These are phyloP conservation scores for Leishmania turanica DNA, from an alignment of 208 protist genomes.

Conservation along the genomic window DNA sequence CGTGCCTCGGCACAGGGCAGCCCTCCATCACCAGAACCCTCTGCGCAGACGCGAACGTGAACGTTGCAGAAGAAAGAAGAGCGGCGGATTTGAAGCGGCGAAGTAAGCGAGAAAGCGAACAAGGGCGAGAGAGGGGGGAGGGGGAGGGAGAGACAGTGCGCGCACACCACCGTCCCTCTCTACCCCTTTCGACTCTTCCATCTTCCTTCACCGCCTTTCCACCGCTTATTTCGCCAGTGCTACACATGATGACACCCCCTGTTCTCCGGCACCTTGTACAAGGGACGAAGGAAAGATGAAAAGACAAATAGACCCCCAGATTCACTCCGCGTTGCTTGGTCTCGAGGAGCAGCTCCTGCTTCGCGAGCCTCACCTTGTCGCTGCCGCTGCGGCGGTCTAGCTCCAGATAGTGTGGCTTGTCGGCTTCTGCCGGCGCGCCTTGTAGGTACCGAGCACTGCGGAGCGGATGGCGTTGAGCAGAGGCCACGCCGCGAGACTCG, in stretches of 20 bases:
- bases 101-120: neutral
- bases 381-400: constrained; percentile 33
- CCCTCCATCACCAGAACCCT: neutral
- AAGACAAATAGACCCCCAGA: constrained; percentile 57
- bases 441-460: constrained; percentile 33
- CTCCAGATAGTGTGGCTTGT: constrained; percentile 36
- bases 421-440: constrained; percentile 7
- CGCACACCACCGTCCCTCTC: neutral
- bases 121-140: neutral
- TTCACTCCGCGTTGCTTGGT: constrained; percentile 76
- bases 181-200: neutral
- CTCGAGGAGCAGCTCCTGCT: constrained; percentile 72
- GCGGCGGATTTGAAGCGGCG: neutral
- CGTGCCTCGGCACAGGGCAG: neutral
- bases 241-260: neutral
- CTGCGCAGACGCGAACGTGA: neutral
- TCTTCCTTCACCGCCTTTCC: neutral
- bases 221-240: neutral
- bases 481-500: constrained; percentile 58
- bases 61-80: neutral
- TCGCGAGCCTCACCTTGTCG: constrained; percentile 46
- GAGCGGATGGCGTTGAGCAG: constrained; percentile 46
- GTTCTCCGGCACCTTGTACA: neutral
- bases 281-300: neutral
- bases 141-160: neutral